A percentile compares a stretch with the other conserved stretches of the same genome.
phyloP scores from a whole-genome alignment of 192 early-diverging fungal genomes.

The Funneliformis mosseae region DNA sequence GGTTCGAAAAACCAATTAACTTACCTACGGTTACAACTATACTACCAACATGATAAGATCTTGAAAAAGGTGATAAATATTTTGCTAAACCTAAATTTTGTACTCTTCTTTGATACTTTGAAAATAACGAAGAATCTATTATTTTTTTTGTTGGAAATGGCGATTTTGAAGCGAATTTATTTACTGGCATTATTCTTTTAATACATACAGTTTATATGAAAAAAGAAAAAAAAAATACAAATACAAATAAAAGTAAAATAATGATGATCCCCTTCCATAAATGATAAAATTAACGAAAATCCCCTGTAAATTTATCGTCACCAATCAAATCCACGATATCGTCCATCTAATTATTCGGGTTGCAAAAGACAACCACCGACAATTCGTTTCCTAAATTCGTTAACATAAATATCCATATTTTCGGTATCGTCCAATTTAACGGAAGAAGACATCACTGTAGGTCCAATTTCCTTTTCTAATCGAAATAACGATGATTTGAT shows the following conservation, averaged over 20 bases:
- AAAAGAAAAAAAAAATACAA: too few relatives aligned
- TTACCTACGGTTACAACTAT: not conserved
- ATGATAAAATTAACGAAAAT: too few relatives aligned
- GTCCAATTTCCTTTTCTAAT: constrained; percentile 31
- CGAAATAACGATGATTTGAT: constrained; percentile 11
- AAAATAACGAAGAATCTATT: not conserved
- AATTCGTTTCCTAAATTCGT: constrained; percentile 17
- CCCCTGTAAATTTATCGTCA: too few relatives aligned
- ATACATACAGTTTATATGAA: too few relatives aligned
- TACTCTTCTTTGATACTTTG: not conserved
- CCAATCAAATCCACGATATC: not conserved
- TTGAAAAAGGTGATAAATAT: not conserved
- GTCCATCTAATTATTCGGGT: constrained; percentile 1
- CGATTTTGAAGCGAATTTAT: not conserved
- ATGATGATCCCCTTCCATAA: too few relatives aligned
- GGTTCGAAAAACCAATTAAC: not conserved
- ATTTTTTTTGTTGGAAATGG: not conserved
- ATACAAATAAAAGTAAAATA: too few relatives aligned
- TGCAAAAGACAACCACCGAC: constrained; percentile 30
- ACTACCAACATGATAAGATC: not conserved
- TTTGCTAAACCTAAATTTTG: not conserved
- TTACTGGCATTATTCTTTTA: not conserved
- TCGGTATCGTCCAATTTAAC: constrained; percentile 29
- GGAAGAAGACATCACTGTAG: constrained; percentile 25
- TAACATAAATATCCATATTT: constrained; percentile 30